These are phyloP conservation scores for Jackrogersella multiformis DNA, from an alignment of 495 filamentous ascomycete species.

Conservation along the genomic window DNA sequence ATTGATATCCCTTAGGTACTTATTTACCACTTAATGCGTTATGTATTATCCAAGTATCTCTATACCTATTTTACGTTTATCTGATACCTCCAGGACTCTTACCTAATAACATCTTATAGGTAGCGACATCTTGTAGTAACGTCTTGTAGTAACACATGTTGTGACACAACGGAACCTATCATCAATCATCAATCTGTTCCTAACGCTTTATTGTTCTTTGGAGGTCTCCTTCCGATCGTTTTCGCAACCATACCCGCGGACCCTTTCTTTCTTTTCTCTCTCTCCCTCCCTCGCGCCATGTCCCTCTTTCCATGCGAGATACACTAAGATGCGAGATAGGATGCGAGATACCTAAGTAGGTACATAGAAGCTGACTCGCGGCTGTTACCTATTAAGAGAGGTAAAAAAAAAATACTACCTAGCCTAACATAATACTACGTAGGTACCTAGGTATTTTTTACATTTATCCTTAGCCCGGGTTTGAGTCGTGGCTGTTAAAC, in stretches of 20 bases:
- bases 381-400: too few relatives aligned
- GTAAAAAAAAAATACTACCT: too few relatives aligned
- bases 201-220: not conserved
- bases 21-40: too few relatives aligned
- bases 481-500: slow-evolving; percentile 3
- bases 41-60: not conserved
- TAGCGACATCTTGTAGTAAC: not conserved
- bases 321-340: too few relatives aligned
- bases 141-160: slow-evolving; percentile 10
- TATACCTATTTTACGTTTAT: not conserved
- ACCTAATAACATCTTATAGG: too few relatives aligned
- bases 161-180: slow-evolving; percentile 39
- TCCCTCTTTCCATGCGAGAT: too few relatives aligned
- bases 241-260: slow-evolving; percentile 4
- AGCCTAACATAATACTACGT: too few relatives aligned
- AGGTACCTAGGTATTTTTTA: too few relatives aligned
- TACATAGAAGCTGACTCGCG: slow-evolving; percentile 7
- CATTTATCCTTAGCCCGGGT: not conserved
- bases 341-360: too few relatives aligned
- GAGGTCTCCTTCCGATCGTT: slow-evolving; percentile 38
- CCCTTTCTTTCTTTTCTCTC: slow-evolving; percentile 4
- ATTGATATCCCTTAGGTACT: too few relatives aligned
- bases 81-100: too few relatives aligned
- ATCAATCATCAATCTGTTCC: slow-evolving; percentile 14
- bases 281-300: slow-evolving; percentile 15